Evolutionary conservation across 2,329 filamentous ascomycete species (phyloP).

Genomic region (Simplicillium sp.): DNA sequence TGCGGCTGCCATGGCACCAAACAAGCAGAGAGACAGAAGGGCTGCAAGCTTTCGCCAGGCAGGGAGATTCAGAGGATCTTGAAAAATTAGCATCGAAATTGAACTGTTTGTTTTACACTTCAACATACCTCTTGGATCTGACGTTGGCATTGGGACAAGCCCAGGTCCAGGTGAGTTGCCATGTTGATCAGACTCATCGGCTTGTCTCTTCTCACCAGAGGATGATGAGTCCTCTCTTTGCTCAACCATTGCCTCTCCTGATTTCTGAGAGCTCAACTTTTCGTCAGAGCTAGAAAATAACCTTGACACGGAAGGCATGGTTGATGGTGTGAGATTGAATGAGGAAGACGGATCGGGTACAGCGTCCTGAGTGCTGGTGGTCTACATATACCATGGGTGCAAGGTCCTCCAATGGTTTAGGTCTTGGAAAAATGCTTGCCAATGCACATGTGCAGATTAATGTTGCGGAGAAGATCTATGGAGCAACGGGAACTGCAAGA

Average conservation of each 20-base stretch:
- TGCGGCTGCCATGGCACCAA: slow-evolving; percentile 16
- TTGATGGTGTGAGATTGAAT: not conserved
- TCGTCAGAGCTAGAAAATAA: not conserved
- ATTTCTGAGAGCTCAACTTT: not conserved
- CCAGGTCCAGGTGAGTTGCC: not conserved
- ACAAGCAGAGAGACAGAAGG: slow-evolving; percentile 13
- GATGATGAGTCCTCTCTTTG: not conserved
- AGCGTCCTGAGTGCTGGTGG: too few relatives aligned
- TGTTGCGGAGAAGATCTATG: too few relatives aligned
- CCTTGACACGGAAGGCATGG: slow-evolving; percentile 1
- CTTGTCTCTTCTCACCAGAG: not conserved
- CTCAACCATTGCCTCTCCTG: slow-evolving; percentile 1
- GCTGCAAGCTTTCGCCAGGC: slow-evolving; percentile 2
- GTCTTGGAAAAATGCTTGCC: too few relatives aligned
- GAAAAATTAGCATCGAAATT: not conserved
- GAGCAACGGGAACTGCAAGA: too few relatives aligned
- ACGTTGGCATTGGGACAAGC: slow-evolving; percentile 4
- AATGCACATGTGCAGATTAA: too few relatives aligned
- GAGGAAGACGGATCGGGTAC: too few relatives aligned
- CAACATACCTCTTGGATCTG: slow-evolving; percentile 4
- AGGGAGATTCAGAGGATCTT: slow-evolving; percentile 4
- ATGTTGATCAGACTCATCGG: not conserved
- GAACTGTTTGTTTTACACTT: too few relatives aligned
- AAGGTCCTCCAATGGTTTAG: too few relatives aligned
- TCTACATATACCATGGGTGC: too few relatives aligned